Percentiles rank a stretch among this genome's conserved stretches.
Conservation (phyloP, 768 basidiomycete genomes). For the Rubroboletus satanas region DNA sequence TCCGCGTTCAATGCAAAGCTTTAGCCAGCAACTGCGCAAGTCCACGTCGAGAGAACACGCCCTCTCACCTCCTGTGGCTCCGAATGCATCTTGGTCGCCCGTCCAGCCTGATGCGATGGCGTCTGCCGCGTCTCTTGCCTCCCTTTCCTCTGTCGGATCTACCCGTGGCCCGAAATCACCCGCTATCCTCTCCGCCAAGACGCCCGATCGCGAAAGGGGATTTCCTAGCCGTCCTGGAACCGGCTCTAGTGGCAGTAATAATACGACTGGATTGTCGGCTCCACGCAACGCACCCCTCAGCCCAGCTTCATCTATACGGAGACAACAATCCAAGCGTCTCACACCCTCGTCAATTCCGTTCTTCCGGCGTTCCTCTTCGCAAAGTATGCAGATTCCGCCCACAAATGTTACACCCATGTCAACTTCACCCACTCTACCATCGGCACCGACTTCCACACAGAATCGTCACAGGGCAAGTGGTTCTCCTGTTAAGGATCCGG, state of each 20-base stretch:
- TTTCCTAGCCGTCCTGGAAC: conserved; percentile 67
- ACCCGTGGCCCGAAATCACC: conserved; percentile 47
- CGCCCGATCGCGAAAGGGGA: conserved; percentile 54
- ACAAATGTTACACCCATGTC: conserved; percentile 37
- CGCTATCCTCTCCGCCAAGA: conserved; percentile 44
- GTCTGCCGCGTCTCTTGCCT: conserved; percentile 72
- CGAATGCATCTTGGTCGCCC: conserved; percentile 60
- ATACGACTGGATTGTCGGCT: conserved; percentile 52
- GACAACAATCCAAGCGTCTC: conserved; percentile 67
- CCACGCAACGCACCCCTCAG: conserved; percentile 62
- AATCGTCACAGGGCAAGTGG: conserved; percentile 40
- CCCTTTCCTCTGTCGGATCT: conserved; percentile 71
- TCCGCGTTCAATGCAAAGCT: conserved; percentile 58
- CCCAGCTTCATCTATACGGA: conserved; percentile 65
- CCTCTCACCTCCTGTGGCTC: conserved; percentile 38
- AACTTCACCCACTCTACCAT: conserved; percentile 52
- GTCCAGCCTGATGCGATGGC: conserved; percentile 72
- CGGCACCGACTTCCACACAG: conserved; percentile 40
- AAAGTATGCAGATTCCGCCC: conserved; percentile 71
- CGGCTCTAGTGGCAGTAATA: conserved; percentile 72
- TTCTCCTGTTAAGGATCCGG: conserved; percentile 54
- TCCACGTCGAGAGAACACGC: conserved; percentile 65
- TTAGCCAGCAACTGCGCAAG: conserved; percentile 65
- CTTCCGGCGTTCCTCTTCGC: conserved; percentile 87
- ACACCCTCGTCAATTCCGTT: conserved; percentile 94